A percentile compares a stretch with the other conserved stretches of the same genome.
phyloP scores from a whole-genome alignment of 306 rosid species.

The Pyrus pyrifolia region DNA sequence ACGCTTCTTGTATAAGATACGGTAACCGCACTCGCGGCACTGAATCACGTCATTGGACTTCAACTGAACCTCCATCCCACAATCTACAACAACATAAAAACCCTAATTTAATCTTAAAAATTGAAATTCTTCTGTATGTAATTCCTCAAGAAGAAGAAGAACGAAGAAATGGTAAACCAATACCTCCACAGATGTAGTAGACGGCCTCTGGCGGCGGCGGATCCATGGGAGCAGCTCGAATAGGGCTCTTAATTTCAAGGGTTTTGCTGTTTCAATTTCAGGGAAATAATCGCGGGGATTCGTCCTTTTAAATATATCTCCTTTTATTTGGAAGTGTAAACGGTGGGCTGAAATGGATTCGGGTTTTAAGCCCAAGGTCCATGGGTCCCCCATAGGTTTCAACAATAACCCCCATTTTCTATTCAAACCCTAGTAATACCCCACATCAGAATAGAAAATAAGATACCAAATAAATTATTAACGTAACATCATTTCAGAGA shows the following conservation, averaged over 20 bases:
- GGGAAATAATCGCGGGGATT: not conserved
- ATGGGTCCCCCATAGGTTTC: too few relatives aligned
- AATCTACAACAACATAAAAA: slow-evolving; percentile 35
- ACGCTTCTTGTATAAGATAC: slow-evolving; percentile 95
- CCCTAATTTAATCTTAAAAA: not conserved
- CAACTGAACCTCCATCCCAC: slow-evolving; percentile 83
- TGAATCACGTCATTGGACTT: slow-evolving; percentile 89
- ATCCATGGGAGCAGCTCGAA: slow-evolving; percentile 33
- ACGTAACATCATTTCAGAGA: too few relatives aligned
- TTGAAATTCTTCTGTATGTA: not conserved
- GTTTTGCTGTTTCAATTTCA: not conserved
- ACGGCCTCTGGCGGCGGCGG: slow-evolving; percentile 74
- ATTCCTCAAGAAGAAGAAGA: not conserved
- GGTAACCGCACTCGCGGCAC: slow-evolving; percentile 94
- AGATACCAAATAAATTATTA: too few relatives aligned
- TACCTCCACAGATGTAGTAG: slow-evolving; percentile 66
- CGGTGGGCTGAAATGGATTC: not conserved
- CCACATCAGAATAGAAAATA: not conserved
- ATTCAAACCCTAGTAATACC: not conserved
- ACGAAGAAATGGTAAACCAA: not conserved
- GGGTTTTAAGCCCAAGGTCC: not conserved
- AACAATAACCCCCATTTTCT: not conserved
- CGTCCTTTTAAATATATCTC: not conserved
- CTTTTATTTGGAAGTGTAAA: too few relatives aligned
- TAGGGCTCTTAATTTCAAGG: not conserved